Evolutionary conservation across 2,329 filamentous ascomycete genomes (phyloP), one percentile per base, ranked within the genome.

Genomic region (Trichoderma koningii): DNA sequence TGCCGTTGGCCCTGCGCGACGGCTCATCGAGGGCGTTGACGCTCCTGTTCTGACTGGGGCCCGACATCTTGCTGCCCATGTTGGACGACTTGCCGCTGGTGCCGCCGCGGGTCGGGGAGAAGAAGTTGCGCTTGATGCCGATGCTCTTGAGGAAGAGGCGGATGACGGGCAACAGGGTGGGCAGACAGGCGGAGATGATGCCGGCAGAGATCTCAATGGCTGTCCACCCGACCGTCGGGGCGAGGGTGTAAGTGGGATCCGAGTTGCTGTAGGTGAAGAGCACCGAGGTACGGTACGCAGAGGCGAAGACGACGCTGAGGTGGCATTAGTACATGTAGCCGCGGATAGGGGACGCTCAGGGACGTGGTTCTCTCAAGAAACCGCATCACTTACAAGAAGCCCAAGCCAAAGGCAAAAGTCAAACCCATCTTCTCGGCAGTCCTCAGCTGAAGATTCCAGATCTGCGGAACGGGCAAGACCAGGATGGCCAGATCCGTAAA

Each of bases 101-200:
- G 30, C 50, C 61, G 34, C 34, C 34, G 23, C 44, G 26, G 10
- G 17, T 51, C 9, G 65, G 21, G 2, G 62, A 65, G 7, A 65
- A 28, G 19, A 65, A 52, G 17, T 42, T 60, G 12, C 42, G 21
- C 53, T 61, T 55, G 61, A 64, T 61, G 26, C 65, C 62, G 7
- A 64, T 60, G 10, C 21, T 61, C 34, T 21, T 42, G 7, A 30
- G 7, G 12, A 64, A 61, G 21, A 60, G 48, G 41, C 65, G 47
- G 7, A 83, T 67, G 14, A 82, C 76, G 3, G 82, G 82, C 5
- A 81, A 77, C 45, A 85, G 73, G 0, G 83, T 83, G 0, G 84
- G 83, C 0, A 85, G 79, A 66, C 81, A 84, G 7, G 83, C 83
- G 0, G 82, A 83, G 55, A 83, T 75, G 69, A 86, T 83, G 59